Conservation (phyloP, 2,329 filamentous ascomycete species). For the Pseudocercospora cruenta region DNA sequence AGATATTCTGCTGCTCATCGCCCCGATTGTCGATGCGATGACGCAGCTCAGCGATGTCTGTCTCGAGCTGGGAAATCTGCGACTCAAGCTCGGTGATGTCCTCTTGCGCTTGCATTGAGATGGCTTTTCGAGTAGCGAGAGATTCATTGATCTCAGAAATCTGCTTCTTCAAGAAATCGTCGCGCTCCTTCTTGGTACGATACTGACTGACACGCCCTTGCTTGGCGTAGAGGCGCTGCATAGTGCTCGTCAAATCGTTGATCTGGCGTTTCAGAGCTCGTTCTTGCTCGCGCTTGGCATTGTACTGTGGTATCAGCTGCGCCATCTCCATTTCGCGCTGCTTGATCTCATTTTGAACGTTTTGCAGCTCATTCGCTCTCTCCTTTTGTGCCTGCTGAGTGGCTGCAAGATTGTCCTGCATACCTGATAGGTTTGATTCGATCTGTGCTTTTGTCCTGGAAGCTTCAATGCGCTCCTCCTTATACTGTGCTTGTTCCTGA, state of each 20-base stretch:
- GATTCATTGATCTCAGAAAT: constrained; percentile 78
- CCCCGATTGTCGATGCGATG: constrained; percentile 78
- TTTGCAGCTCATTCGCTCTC: constrained; percentile 71
- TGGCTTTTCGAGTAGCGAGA: constrained; percentile 78
- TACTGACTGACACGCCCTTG: constrained; percentile 88
- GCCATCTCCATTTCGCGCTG: constrained; percentile 76
- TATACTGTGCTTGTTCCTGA: constrained; percentile 82
- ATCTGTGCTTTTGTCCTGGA: constrained; percentile 80
- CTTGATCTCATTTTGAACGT: constrained; percentile 74
- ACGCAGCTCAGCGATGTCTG: constrained; percentile 71
- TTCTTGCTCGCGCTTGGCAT: constrained; percentile 73
- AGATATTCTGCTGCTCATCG: constrained; percentile 71
- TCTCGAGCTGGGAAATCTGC: constrained; percentile 72
- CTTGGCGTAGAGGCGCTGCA: constrained; percentile 84
- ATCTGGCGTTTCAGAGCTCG: constrained; percentile 70
- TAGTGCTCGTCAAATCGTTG: constrained; percentile 72
- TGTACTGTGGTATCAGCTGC: constrained; percentile 76
- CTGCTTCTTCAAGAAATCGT: constrained; percentile 78
- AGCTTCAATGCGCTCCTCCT: constrained; percentile 83
- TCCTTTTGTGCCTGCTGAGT: constrained; percentile 72
- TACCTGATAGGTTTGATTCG: constrained; percentile 79
- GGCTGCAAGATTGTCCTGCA: constrained; percentile 80
- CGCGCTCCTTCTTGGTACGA: constrained; percentile 83
- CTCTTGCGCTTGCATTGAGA: constrained; percentile 80
- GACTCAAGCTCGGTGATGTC: constrained; percentile 73